Evolutionary conservation across 352 stramenopile species (phyloP), one percentile per base, ranked within the genome.

Genomic region (Pythium apleroticum): DNA sequence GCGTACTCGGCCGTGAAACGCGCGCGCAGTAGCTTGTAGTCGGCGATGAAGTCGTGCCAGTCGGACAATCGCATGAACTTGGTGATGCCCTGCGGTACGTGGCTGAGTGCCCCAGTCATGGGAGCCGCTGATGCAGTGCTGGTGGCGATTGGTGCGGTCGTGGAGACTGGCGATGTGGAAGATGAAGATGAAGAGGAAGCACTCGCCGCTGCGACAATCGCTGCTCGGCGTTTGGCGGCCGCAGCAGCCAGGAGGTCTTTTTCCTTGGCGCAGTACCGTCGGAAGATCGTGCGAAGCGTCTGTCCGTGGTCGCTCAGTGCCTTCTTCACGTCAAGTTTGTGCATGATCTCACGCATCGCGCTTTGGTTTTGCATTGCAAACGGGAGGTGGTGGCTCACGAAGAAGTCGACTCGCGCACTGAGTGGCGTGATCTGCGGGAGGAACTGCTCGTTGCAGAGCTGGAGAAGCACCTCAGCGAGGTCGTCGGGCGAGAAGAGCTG

Each of bases 381-480:
- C 0, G 78, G 73, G 46, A 93, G 56, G 43, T 93, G 78, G 33
- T 86, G 64, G 10, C 41, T 64, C 20, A 77, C 50, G 33, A 93
- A 86, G 35, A 72, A 68, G 39, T 93, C 84, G n/a, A 93, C 80
- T 4, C 84, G 78, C 3, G 77, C 74, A 52, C 80, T 88, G 1
- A 93, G 45, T 0, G 76, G 72, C 11, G 66, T 25, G 49, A 91
- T 65, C 2, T 86, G 71, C 0, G 78, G 76, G n/a, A 76, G 60
- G 30, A 93, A 93, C 71, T 93, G 84, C 24, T 93, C 84, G 53
- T 91, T 91, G 66, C 81, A 90, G 24, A 93, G 73, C 58, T 88
- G 78, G 22, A 91, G 65, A 35, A 93, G 37, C 28, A 87, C 66
- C 48, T 93, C 84, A 0, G 74, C 75, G 5, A 93, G 60, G 48